Percentiles rank a stretch among this genome's conserved stretches.
Evolutionary conservation across 495 filamentous ascomycete genomes (phyloP).

Genomic region (Tricharina praecox): DNA sequence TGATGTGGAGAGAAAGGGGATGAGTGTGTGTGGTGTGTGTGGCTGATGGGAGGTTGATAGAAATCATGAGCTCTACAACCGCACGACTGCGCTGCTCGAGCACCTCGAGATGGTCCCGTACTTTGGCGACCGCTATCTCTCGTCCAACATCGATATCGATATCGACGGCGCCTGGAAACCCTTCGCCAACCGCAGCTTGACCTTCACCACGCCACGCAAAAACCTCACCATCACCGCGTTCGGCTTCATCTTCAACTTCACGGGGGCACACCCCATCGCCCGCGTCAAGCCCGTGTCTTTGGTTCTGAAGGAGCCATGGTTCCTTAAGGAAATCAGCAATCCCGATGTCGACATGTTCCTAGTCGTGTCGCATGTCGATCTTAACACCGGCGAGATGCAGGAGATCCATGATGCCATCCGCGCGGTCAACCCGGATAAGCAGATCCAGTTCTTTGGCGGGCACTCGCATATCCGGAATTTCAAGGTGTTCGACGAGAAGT

Average conservation of each 20-base stretch:
- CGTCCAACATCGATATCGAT: conserved; percentile 84
- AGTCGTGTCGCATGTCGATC: conserved; percentile 70
- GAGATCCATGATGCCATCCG: conserved; percentile 65
- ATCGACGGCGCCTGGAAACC: conserved; percentile 52
- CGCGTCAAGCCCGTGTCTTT: conserved; percentile 42
- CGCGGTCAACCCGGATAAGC: conserved; percentile 53
- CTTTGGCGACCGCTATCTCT: conserved; percentile 55
- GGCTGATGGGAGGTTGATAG: neutral
- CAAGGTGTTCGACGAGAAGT: conserved; percentile 58
- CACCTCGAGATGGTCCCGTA: conserved; percentile 60
- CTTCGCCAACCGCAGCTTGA: conserved; percentile 64
- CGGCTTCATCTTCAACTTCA: conserved; percentile 90
- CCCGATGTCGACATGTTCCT: conserved; percentile 71
- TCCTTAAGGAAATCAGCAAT: conserved; percentile 67
- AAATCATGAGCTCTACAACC: conserved; percentile 89
- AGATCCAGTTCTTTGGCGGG: conserved; percentile 87
- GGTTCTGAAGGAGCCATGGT: conserved; percentile 53
- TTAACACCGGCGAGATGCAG: conserved; percentile 56
- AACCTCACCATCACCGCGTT: conserved; percentile 70
- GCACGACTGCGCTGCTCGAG: conserved; percentile 57
- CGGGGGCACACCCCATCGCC: conserved; percentile 73
- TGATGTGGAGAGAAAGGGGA: too few species aligned
- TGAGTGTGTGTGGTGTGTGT: neutral
- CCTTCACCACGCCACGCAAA: conserved; percentile 77
- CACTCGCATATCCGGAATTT: conserved; percentile 85